Base-by-base conservation (phyloP, 108 stramenopile species). In the Pseudonitzschia multistriata region DNA sequence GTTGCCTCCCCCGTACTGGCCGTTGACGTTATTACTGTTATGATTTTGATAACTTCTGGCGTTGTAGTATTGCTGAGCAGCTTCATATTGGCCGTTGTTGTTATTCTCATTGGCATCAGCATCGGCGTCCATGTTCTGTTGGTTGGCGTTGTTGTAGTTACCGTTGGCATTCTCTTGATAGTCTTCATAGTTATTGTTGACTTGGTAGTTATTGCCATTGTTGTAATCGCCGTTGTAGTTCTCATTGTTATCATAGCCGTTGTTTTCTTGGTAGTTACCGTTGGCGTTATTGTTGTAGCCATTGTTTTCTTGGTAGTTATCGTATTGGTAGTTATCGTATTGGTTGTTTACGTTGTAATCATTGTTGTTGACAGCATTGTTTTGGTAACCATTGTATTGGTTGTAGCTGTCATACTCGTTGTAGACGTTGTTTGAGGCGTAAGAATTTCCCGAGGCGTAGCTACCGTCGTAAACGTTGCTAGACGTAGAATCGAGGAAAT, bases 361-460 rank as follows among this genome's bases (percentile, higher is more conserved):
- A 29, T 62, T 62, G 3, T 34, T 34, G 36, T 62, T 13, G 33
- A 21, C 8, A 34, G 22, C 61, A 34, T 40, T 36, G 61, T 62
- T 36, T 35, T 39, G 34, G 11, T 62, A 0, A 21, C 21, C 4
- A 5, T 61, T 7, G 31, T 62, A 31, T 37, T 37, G 35, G 34
- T 60, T 11, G 59, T 60, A 60, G 59, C 30, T 11, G 1, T 60
- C 14, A 19, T 60, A 60, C 29, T 31, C 27, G 59, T 60, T 30
- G 59, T 34, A 60, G 59, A 6, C 29, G 22, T 60, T 7, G 37
- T n/a, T n/a, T n/a, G n/a, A n/a, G n/a, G n/a, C n/a, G n/a, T n/a
- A n/a, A n/a, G n/a, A 24, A 27, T 60, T 29, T 35, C 17, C 61
- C 14, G 15, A 31, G 3, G 5, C 24, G 61, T 62, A 62, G 10